Conservation (phyloP, 495 filamentous ascomycete genomes). For the Lentithecium fluviatile region DNA sequence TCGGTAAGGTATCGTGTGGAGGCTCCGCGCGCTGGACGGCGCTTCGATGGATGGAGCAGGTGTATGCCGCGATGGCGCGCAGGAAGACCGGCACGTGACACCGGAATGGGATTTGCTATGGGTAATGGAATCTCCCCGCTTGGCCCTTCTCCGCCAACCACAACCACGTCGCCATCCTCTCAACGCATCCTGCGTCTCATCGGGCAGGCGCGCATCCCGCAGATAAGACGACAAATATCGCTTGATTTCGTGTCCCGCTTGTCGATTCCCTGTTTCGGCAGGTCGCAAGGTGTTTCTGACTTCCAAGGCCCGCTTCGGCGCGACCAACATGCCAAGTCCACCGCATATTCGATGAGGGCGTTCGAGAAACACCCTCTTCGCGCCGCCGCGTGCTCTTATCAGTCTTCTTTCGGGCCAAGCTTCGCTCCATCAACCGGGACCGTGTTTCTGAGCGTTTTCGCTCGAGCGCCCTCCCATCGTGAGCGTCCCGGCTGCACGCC, state of each 20-base stretch:
- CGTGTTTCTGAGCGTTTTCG: neutral
- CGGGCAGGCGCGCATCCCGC: neutral
- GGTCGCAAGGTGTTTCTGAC: conserved; percentile 8
- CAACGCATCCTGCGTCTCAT: neutral
- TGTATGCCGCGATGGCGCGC: neutral
- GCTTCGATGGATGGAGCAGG: neutral
- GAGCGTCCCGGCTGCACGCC: neutral
- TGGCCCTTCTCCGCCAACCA: too few species aligned
- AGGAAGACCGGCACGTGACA: neutral
- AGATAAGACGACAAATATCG: conserved; percentile 14
- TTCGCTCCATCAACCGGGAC: conserved; percentile 21
- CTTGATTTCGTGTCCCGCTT: neutral
- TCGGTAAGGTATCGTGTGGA: too few species aligned
- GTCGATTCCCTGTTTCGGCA: conserved; percentile 9
- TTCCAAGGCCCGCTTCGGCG: conserved; percentile 6
- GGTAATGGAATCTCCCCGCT: too few species aligned
- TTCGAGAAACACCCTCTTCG: conserved; percentile 15
- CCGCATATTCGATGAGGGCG: conserved; percentile 1
- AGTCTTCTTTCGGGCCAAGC: conserved; percentile 10
- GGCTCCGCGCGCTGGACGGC: neutral
- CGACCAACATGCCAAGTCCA: too few species aligned
- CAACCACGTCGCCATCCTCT: neutral
- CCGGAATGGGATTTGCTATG: neutral
- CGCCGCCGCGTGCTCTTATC: too few species aligned
- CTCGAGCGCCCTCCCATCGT: neutral